Conservation (phyloP, 2,329 filamentous ascomycete species). For the Fonsecaea multimorphosa region DNA sequence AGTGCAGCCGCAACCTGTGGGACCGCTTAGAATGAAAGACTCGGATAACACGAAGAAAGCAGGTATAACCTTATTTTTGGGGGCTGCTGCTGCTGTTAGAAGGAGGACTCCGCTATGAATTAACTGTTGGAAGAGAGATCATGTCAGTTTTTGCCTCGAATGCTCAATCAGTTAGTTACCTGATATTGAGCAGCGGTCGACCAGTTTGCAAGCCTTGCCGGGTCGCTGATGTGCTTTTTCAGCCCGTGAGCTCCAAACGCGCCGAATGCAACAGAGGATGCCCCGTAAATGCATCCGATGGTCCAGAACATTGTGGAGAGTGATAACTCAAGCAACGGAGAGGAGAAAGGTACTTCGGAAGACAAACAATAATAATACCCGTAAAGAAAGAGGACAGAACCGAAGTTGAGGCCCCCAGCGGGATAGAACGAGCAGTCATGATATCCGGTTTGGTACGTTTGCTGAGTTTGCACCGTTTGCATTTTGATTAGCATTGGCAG, state of each 20-base stretch:
- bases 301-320: slow-evolving; percentile 58
- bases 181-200: slow-evolving; percentile 71
- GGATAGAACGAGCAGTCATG: not conserved
- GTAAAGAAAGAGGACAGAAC: not conserved
- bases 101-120: slow-evolving; percentile 68
- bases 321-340: not conserved
- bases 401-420: not conserved
- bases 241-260: slow-evolving; percentile 73
- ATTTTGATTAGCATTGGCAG: not conserved
- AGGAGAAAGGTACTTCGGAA: not conserved
- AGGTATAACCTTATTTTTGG: slow-evolving; percentile 55
- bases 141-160: not conserved
- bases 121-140: slow-evolving; percentile 53
- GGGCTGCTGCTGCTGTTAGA: slow-evolving; percentile 58
- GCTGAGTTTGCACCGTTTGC: slow-evolving; percentile 7
- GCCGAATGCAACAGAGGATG: slow-evolving; percentile 65
- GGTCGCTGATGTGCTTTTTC: slow-evolving; percentile 66
- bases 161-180: slow-evolving; percentile 53
- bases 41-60: not conserved
- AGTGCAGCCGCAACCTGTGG: slow-evolving; percentile 58
- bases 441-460: slow-evolving; percentile 9
- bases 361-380: not conserved
- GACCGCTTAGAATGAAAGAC: not conserved
- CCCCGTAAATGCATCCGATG: slow-evolving; percentile 67
- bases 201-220: slow-evolving; percentile 65